Evolutionary conservation across 2,329 filamentous ascomycete species (phyloP).

Genomic region (Penicillium digitatum): DNA sequence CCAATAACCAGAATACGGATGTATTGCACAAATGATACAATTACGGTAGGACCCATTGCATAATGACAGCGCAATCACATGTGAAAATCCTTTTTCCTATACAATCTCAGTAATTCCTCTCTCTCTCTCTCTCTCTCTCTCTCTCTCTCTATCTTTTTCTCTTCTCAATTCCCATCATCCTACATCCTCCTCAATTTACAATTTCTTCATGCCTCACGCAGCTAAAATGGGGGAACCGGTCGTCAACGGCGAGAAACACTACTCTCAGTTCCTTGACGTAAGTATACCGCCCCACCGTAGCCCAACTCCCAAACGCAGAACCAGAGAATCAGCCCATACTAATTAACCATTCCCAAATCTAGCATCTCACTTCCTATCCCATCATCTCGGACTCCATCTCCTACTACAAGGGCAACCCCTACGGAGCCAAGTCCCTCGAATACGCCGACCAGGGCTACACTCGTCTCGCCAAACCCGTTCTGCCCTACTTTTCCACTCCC

Average conservation of each 20-base stretch:
- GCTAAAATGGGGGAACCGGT: constrained; percentile 44
- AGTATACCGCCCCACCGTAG: constrained; percentile 20
- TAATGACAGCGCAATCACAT: constrained; percentile 24
- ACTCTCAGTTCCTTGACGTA: constrained; percentile 47
- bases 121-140: neutral
- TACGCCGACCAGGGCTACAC: constrained; percentile 71
- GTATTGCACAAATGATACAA: constrained; percentile 15
- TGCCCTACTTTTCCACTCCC: constrained; percentile 73
- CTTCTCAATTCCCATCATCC: neutral
- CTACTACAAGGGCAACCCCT: constrained; percentile 74
- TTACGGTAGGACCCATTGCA: constrained; percentile 23
- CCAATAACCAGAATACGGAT: constrained; percentile 2
- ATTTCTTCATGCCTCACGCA: constrained; percentile 49
- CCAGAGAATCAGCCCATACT: constrained; percentile 1
- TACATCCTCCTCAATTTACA: neutral
- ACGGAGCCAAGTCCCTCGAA: constrained; percentile 77
- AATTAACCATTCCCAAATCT: constrained; percentile 18
- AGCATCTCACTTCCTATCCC: constrained; percentile 85
- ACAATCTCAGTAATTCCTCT: constrained; percentile 3
- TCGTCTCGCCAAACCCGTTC: constrained; percentile 69
- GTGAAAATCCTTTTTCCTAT: constrained; percentile 18
- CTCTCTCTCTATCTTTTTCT: neutral
- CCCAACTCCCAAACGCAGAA: neutral
- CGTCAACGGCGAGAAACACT: constrained; percentile 50
- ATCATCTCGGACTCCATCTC: constrained; percentile 73